Base-by-base conservation (phyloP, 768 basidiomycete genomes). In the Lentinus tigrinus region DNA sequence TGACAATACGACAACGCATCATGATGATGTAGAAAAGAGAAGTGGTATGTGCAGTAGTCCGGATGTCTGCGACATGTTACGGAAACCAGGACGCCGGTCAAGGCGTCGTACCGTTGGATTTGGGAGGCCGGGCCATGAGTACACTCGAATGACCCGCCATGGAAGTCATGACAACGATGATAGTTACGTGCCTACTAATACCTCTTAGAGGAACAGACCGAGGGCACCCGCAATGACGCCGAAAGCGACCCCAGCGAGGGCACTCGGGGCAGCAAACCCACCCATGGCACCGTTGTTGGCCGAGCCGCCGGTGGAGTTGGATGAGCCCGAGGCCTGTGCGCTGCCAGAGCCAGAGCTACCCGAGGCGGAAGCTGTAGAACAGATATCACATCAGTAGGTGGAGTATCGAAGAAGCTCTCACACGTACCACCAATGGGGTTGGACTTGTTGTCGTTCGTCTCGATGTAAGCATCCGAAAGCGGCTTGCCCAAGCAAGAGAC, bases 381-480 rank as follows among this genome's bases (percentile, higher is more conserved):
- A 16, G 17, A 40, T 5, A 37, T 50, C 56, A 28, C 43, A 40
- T 19, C 23, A 42, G 7, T 74, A 61, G 6, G 74, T 69, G 31
- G 23, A 8, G 19, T 9, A 14, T 8, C 13, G 23, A 46, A 13
- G 10, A 46, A 13, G 23, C 23, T 23, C 43, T 46, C 23, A 46
- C 48, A 60, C 57, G 34, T 60, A 56, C 59, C 56, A 21, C 54
- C 52, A n/a, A 81, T 81, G 5, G 85, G 85, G 67, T 87, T 81
- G 26, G 84, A 80, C 27, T 61, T 61, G 74, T 93, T 94, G 69
- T 88, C 75, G 67, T 89, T 89, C 3, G 89, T 90, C 77, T 95
- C 92, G 58, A 91, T 76, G 74, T 95, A 96, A 3, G 90, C 85
- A 66, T 93, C 83, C 19, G 71, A 61, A 17, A 85, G 63, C 14